Conservation (phyloP, 2,329 filamentous ascomycete species). For the Colletotrichum cordylinicola region DNA sequence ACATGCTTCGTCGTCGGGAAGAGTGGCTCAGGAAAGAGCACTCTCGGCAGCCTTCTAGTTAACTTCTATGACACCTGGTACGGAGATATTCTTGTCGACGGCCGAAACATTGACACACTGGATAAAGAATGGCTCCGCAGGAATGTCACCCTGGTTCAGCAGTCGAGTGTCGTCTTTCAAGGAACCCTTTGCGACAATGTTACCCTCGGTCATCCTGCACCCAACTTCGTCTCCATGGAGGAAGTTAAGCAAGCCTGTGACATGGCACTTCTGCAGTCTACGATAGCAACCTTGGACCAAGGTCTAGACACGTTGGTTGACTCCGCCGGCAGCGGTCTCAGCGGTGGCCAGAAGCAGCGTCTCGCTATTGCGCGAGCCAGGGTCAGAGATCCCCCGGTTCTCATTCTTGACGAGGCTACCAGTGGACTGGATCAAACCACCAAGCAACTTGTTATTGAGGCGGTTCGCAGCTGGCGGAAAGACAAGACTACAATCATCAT, state of each 20-base stretch:
- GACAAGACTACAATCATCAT: slow-evolving; percentile 91
- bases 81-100: slow-evolving; percentile 75
- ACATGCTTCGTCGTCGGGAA: slow-evolving; percentile 83
- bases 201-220: slow-evolving; percentile 64
- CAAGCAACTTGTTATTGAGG: slow-evolving; percentile 71
- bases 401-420: slow-evolving; percentile 89
- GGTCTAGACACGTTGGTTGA: slow-evolving; percentile 78
- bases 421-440: slow-evolving; percentile 83
- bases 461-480: slow-evolving; percentile 77
- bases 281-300: slow-evolving; percentile 69
- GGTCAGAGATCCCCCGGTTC: slow-evolving; percentile 77
- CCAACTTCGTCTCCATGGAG: slow-evolving; percentile 45
- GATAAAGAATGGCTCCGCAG: slow-evolving; percentile 75
- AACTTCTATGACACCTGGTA: slow-evolving; percentile 73
- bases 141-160: slow-evolving; percentile 83
- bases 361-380: slow-evolving; percentile 81
- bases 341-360: slow-evolving; percentile 85
- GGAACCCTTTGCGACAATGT: slow-evolving; percentile 83
- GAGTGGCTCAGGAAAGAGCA: slow-evolving; percentile 94
- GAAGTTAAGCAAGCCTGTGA: slow-evolving; percentile 69
- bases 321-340: slow-evolving; percentile 71
- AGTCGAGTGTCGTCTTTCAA: slow-evolving; percentile 81
- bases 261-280: slow-evolving; percentile 72
- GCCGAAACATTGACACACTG: slow-evolving; percentile 63
- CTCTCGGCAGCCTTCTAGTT: slow-evolving; percentile 79